phyloP scores from a whole-genome alignment of 192 early-diverging fungal species.

The Linnemannia schmuckeri region DNA sequence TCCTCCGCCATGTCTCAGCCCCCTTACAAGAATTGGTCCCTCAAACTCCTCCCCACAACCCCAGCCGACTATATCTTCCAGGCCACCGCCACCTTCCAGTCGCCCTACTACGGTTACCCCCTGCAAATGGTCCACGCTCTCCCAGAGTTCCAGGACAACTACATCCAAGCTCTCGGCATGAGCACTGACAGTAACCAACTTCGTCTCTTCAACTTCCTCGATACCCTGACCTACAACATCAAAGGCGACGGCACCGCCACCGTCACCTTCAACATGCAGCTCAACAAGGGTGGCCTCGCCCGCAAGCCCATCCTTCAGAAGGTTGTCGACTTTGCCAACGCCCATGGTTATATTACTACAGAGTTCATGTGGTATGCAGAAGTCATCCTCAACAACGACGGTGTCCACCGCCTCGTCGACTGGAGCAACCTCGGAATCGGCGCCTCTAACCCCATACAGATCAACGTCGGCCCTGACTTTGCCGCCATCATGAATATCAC shows the following conservation, averaged over 20 bases:
- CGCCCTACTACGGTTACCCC: conserved; percentile 16
- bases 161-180: not conserved
- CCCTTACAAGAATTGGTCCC: conserved; percentile 10
- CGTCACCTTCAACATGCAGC: not conserved
- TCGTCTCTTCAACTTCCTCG: conserved; percentile 8
- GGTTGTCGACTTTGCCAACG: conserved; percentile 9
- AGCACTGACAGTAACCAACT: not conserved
- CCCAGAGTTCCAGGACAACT: not conserved
- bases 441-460: not conserved
- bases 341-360: not conserved
- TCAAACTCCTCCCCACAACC: conserved; percentile 11
- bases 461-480: conserved; percentile 18
- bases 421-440: not conserved
- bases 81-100: conserved; percentile 15
- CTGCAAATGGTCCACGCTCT: not conserved
- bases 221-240: not conserved
- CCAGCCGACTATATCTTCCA: conserved; percentile 7
- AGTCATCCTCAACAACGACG: conserved; percentile 15
- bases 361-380: not conserved
- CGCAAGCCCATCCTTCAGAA: not conserved
- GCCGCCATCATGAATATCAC: conserved; percentile 5
- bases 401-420: not conserved
- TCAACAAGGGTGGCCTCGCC: not conserved
- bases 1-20: conserved; percentile 1
- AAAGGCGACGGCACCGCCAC: not conserved